Conservation (phyloP, 75 land plant genomes). For the Chamaecyparis obtusa region DNA sequence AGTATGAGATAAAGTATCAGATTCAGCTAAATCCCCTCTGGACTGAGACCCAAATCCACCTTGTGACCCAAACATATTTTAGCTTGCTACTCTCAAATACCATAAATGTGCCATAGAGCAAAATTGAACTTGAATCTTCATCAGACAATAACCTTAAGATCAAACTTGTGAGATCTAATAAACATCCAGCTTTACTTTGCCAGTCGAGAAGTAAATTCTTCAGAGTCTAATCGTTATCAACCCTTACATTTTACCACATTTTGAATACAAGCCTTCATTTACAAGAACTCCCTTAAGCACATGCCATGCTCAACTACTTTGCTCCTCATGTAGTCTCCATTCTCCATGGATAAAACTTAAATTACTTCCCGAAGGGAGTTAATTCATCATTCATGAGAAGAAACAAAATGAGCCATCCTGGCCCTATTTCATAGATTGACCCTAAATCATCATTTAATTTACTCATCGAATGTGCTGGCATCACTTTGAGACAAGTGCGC, state of each 20-base stretch:
- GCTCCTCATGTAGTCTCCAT: no score
- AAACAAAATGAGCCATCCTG: no score
- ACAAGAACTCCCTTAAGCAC: constrained; percentile 81
- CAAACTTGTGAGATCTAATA: background rate
- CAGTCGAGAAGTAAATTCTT: background rate
- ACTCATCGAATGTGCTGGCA: no score
- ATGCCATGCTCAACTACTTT: constrained; percentile 79
- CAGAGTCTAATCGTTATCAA: background rate
- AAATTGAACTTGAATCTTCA: background rate
- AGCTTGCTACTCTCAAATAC: constrained; percentile 1
- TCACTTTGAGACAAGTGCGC: no score
- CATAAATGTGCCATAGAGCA: background rate
- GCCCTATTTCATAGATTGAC: no score
- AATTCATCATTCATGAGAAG: no score
- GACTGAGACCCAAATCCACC: constrained; percentile 42
- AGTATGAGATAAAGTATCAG: constrained; percentile 89
- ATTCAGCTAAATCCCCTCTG: constrained; percentile 35
- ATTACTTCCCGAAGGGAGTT: no score
- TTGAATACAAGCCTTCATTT: constrained; percentile 77
- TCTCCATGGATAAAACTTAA: no score
- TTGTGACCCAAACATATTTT: constrained; percentile 29
- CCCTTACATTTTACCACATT: constrained; percentile 25
- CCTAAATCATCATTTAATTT: no score
- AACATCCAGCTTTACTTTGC: background rate
- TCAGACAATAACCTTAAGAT: background rate